Evolutionary conservation across 805 yeast genomes (phyloP), one percentile per base, ranked within the genome.

Genomic region (Pachysolen tannophilus): DNA sequence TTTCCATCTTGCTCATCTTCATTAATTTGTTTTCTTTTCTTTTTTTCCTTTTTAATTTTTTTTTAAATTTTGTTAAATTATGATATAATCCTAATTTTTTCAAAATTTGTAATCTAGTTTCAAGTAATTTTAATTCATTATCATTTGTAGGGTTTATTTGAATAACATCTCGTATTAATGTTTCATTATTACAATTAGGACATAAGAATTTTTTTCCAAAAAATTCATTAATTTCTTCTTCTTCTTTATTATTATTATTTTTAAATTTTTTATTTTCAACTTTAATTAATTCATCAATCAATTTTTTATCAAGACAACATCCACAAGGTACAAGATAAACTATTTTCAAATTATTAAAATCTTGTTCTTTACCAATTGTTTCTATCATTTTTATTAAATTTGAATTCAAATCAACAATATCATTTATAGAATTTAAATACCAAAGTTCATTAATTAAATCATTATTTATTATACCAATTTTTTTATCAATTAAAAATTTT

Each of bases 261-360:
- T n/a, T n/a, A n/a, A n/a, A n/a, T n/a, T n/a, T n/a, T n/a, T n/a
- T n/a, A n/a, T 26, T 34, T 6, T 45, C 43, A 3, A 34, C 26
- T 2, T 39, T 21, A 2, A 44, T 15, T 5, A 56, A 37, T 19
- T 53, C 52, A 11, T 35, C 34, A 6, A 67, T 41, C 15, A 60
- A 44, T 18, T 52, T 51, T n/a, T 40, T 47, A 4, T 60, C 60
- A 38, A 65, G 43, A 1, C 60, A 63, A 47, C 69, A 65, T 0
- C 71, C 71, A 47, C 76, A 71, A 5, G 56, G 52, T 0, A 61
- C 69, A 3, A 70, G 42, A 47, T 74, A 75, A 3, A 57, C 38
- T 23, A 70, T 48, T n/a, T 60, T 56, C 34, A 61, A 48, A 11
- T 25, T 26, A 8, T 14, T 33, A 36, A 52, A 56, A 28, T 47